Evolutionary conservation across 2,329 filamentous ascomycete genomes (phyloP), one percentile per base, ranked within the genome.

Genomic region (Pestalotiopsis sp.): DNA sequence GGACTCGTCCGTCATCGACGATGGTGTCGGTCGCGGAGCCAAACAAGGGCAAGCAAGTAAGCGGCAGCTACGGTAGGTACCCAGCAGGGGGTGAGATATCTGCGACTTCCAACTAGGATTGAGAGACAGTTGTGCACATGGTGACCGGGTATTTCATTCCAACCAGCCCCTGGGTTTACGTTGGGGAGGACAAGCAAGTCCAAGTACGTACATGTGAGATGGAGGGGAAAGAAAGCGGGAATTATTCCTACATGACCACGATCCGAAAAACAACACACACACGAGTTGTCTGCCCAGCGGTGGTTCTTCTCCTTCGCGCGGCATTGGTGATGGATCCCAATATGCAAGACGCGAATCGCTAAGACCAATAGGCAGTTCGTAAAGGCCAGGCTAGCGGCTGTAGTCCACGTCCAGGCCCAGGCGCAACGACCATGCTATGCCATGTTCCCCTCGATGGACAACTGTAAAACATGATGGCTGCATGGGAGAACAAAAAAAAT

Each of bases 1-100:
- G 36, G 38, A 20, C 61, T 64, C 41, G 61, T 64, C 61, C 41
- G 61, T 64, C 61, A 64, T 64, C 61, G 61, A 64, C 61, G 61
- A 64, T 64, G 61, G 39, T n/a, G 11, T 62, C 27, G 25, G 13
- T 20, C 59, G 59, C n/a, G 45, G 41, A n/a, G 45, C 45, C 45
- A 52, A 52, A 36, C 31, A 36, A 36, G 31, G 45, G 45, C 45
- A 52, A 52, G 25, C 59, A 62, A 39, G 59, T 62, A 62, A 62
- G 59, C 59, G 59, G 36, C 59, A 62, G 59, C 25, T 62, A 62
- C 25, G n/a, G 31, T 52, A 52, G 45, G 45, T 52, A 39, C 59
- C 14, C 9, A 20, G 20, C 23, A 27, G 25, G 59, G 59, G 23
- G 41, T n/a, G 17, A 20, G 45, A 52, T 62, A 31, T 39, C 36